phyloP scores from a whole-genome alignment of 164 flowering plant species.

The Vitis amurensis region DNA sequence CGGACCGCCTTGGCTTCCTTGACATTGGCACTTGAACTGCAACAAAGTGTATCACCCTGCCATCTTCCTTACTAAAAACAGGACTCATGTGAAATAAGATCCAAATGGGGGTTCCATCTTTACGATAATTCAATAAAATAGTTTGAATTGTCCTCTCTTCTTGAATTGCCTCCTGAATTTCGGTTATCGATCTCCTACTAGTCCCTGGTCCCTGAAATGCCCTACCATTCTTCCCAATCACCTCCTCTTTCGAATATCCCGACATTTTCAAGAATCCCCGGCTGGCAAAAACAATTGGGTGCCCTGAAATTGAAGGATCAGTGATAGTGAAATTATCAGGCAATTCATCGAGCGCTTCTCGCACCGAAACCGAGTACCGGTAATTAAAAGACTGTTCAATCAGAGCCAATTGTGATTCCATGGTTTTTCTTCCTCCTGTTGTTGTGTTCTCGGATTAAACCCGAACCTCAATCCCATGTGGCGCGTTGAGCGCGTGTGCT shows the following conservation, averaged over 20 bases:
- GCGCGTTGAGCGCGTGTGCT: background rate
- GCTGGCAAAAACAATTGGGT: conserved; percentile 90
- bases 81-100: conserved; percentile 83
- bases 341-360: conserved; percentile 70
- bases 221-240: conserved; percentile 77
- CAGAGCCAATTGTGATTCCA: conserved; percentile 54
- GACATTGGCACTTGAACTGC: conserved; percentile 81
- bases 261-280: conserved; percentile 78
- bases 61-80: conserved; percentile 64
- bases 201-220: conserved; percentile 85
- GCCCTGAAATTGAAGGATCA: conserved; percentile 82
- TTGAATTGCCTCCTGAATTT: conserved; percentile 78
- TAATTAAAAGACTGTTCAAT: conserved; percentile 49
- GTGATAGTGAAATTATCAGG: conserved; percentile 75
- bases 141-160: conserved; percentile 57
- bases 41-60: conserved; percentile 70
- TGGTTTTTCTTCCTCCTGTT: conserved; percentile 13
- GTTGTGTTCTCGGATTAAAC: conserved; percentile 5
- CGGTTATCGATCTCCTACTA: conserved; percentile 61
- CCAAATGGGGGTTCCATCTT: conserved; percentile 89
- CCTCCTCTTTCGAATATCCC: conserved; percentile 70
- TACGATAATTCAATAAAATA: conserved; percentile 73
- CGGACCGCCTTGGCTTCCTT: conserved; percentile 28
- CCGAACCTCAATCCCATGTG: conserved; percentile 38
- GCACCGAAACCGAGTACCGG: conserved; percentile 54